A percentile compares a stretch with the other conserved stretches of the same genome.
These are phyloP conservation scores for Eimeria tenella DNA, from an alignment of 169 alveolate species.

Conservation along the genomic window DNA sequence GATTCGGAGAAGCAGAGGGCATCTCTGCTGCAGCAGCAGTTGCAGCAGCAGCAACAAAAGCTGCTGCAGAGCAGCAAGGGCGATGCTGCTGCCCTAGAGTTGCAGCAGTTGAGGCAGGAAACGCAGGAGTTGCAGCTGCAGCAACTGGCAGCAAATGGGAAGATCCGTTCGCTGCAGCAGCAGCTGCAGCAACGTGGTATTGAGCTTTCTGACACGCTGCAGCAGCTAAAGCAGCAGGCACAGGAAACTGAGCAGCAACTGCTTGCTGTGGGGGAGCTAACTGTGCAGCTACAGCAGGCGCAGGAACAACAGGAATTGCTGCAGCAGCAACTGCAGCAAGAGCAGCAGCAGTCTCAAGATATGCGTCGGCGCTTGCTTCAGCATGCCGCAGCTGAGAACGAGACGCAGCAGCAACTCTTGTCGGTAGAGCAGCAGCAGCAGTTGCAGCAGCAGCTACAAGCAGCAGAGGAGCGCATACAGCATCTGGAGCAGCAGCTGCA, in stretches of 20 bases:
- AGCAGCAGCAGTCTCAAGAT: conserved; percentile 4
- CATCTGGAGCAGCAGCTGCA: conserved; percentile 61
- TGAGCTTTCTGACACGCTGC: conserved; percentile 43
- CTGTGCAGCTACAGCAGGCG: conserved; percentile 48
- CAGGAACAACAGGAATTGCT: conserved; percentile 47
- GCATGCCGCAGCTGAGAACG: neutral
- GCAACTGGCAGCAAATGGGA: conserved; percentile 70
- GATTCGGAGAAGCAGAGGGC: conserved; percentile 28
- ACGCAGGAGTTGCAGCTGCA: conserved; percentile 71
- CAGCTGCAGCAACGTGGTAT: conserved; percentile 57
- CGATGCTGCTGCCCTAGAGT: conserved; percentile 20
- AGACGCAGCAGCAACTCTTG: neutral
- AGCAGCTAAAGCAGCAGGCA: conserved; percentile 64
- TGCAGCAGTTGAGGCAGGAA: conserved; percentile 73
- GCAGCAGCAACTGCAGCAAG: conserved; percentile 62
- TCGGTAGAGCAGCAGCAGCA: conserved; percentile 27
- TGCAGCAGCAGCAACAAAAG: conserved; percentile 56
- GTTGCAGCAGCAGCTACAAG: conserved; percentile 58
- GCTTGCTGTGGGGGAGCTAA: neutral
- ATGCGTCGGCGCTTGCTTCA: conserved; percentile 35
- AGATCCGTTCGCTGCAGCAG: conserved; percentile 61
- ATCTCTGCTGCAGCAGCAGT: conserved; percentile 25
- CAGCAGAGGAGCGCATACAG: conserved; percentile 46
- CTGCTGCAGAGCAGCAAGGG: conserved; percentile 37
- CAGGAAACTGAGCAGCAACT: conserved; percentile 60